A percentile compares a stretch with the other conserved stretches of the same genome.
phyloP scores from a whole-genome alignment of 192 early-diverging fungal genomes.

The Lunasporangiospora selenospora region DNA sequence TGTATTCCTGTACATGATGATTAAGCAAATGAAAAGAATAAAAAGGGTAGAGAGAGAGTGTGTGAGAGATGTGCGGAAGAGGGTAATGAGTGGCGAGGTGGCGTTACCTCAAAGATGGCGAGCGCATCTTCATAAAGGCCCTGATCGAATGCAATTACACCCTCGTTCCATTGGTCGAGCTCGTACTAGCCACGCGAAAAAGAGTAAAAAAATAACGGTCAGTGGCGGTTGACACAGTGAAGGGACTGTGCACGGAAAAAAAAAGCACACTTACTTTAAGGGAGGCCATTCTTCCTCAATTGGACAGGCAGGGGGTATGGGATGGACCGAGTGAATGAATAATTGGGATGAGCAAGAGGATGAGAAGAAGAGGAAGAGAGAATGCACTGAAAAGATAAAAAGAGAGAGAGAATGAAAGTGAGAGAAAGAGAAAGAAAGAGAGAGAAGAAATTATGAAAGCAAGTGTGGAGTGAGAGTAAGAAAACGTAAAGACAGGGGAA shows the following conservation, averaged over 20 bases:
- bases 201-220: not conserved
- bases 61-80: too few species aligned
- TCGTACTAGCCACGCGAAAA: conserved; percentile 62
- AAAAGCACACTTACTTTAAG: conserved; percentile 19
- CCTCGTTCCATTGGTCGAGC: conserved; percentile 84
- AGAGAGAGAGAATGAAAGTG: not conserved
- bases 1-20: too few species aligned
- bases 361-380: conserved; percentile 4
- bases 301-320: conserved; percentile 4
- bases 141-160: conserved; percentile 76
- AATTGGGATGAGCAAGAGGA: conserved; percentile 4
- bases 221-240: not conserved
- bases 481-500: conserved; percentile 5
- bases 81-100: not conserved
- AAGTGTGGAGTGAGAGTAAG: conserved; percentile 8
- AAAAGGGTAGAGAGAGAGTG: too few species aligned
- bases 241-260: not conserved
- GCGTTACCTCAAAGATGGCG: conserved; percentile 71
- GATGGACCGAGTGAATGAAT: not conserved
- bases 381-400: not conserved
- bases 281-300: conserved; percentile 2
- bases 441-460: conserved; percentile 3
- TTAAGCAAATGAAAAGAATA: too few species aligned
- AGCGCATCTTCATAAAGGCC: conserved; percentile 73
- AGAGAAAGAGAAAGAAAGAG: conserved; percentile 1